These are phyloP conservation scores for Cladosporium sp. DNA, from an alignment of 2,329 filamentous ascomycete species.

Conservation along the genomic window DNA sequence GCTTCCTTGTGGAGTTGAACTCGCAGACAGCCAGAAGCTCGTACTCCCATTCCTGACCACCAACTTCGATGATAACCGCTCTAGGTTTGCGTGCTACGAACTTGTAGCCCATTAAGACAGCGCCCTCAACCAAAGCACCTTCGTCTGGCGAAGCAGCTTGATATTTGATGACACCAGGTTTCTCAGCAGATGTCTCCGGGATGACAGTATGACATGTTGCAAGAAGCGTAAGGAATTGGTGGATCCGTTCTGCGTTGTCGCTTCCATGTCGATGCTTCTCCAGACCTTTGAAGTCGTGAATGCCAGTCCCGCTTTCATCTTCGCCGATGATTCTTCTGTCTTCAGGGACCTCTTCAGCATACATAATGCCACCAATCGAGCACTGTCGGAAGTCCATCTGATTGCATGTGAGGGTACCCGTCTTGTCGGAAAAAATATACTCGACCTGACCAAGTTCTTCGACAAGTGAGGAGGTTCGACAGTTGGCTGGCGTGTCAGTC, in stretches of 20 bases:
- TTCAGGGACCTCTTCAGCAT: slow-evolving; percentile 86
- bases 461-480: slow-evolving; percentile 90
- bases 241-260: slow-evolving; percentile 54
- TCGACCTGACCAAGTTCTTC: slow-evolving; percentile 98
- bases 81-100: slow-evolving; percentile 88
- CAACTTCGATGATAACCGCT: slow-evolving; percentile 76
- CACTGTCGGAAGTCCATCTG: slow-evolving; percentile 98
- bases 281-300: slow-evolving; percentile 78
- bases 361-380: slow-evolving; percentile 88
- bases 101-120: slow-evolving; percentile 76
- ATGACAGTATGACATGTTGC: slow-evolving; percentile 96
- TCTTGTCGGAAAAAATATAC: slow-evolving; percentile 98
- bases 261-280: slow-evolving; percentile 57
- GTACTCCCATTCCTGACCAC: slow-evolving; percentile 71
- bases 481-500: slow-evolving; percentile 91
- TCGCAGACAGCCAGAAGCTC: slow-evolving; percentile 95
- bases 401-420: slow-evolving; percentile 94
- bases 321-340: slow-evolving; percentile 71
- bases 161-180: slow-evolving; percentile 81
- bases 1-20: slow-evolving; percentile 95
- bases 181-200: slow-evolving; percentile 77
- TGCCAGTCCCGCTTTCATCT: slow-evolving; percentile 70
- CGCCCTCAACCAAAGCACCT: slow-evolving; percentile 91
- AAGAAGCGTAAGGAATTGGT: slow-evolving; percentile 83
- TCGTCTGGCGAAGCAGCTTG: slow-evolving; percentile 97